Percentiles rank a stretch among this genome's conserved stretches.
phyloP scores from a whole-genome alignment of 2,329 filamentous ascomycete species.

The Aspergillus proliferans region DNA sequence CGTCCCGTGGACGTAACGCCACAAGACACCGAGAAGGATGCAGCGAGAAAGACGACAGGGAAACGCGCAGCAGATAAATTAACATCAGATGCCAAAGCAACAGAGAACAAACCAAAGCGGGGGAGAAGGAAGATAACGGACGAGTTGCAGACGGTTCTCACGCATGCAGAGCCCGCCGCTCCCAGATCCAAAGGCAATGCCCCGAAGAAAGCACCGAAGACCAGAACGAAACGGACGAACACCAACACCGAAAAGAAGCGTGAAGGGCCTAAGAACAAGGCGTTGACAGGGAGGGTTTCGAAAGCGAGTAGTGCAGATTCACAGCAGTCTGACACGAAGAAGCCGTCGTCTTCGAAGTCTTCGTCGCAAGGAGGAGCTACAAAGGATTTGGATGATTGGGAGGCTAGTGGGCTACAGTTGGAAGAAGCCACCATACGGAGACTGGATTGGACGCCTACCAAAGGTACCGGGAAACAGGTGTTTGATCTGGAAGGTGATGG shows the following conservation, averaged over 20 bases:
- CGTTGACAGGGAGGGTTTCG: conserved; percentile 29
- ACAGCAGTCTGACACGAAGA: conserved; percentile 10
- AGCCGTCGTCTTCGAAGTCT: conserved; percentile 1
- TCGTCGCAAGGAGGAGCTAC: background rate
- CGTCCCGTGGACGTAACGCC: conserved; percentile 14
- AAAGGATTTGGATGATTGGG: conserved; percentile 13
- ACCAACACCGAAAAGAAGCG: conserved; percentile 20
- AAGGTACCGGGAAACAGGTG: conserved; percentile 29
- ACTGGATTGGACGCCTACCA: conserved; percentile 63
- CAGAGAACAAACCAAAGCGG: conserved; percentile 9
- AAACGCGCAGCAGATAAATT: conserved; percentile 5
- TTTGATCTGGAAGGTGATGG: conserved; percentile 11
- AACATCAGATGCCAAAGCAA: conserved; percentile 4
- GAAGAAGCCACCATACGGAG: conserved; percentile 50
- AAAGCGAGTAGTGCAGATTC: conserved; percentile 21
- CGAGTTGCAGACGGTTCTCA: background rate
- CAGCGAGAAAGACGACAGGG: conserved; percentile 8
- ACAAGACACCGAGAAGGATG: conserved; percentile 4
- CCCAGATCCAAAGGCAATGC: conserved; percentile 9
- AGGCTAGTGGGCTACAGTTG: conserved; percentile 22
- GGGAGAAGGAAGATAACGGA: conserved; percentile 11
- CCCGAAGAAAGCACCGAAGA: conserved; percentile 14
- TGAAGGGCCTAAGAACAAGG: conserved; percentile 25
- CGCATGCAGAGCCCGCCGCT: conserved; percentile 1
- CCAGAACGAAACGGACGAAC: conserved; percentile 18